phyloP scores from a whole-genome alignment of 2,329 filamentous ascomycete species.

The Neonectria faginata region DNA sequence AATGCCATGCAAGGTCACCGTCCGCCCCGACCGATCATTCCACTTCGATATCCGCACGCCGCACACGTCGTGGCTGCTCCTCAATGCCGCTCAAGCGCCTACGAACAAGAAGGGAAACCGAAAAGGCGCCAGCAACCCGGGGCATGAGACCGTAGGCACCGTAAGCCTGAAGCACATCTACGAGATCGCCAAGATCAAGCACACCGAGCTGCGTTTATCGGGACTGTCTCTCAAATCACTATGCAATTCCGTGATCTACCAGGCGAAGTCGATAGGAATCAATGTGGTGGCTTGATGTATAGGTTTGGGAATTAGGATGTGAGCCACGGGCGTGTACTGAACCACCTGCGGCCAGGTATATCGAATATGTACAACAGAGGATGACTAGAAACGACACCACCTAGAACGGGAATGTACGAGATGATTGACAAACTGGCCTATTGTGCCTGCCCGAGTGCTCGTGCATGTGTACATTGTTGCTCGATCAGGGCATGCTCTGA shows the following conservation, averaged over 20 bases:
- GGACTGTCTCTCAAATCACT: constrained; percentile 77
- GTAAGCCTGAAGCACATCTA: constrained; percentile 96
- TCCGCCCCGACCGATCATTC: constrained; percentile 93
- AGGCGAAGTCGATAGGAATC: constrained; percentile 81
- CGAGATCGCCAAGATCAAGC: constrained; percentile 98
- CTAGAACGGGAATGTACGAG: constrained; percentile 31
- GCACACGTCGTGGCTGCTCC: constrained; percentile 89
- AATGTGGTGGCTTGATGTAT: constrained; percentile 70
- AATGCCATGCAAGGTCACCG: constrained; percentile 88
- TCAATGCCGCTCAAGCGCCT: constrained; percentile 83
- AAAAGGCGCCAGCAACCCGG: constrained; percentile 80
- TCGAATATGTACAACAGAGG: constrained; percentile 42
- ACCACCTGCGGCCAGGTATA: constrained; percentile 30
- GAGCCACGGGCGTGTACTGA: constrained; percentile 29
- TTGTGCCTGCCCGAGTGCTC: background rate
- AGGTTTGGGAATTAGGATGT: constrained; percentile 27
- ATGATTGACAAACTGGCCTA: background rate
- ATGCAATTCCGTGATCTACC: constrained; percentile 79
- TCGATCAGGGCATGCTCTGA: background rate
- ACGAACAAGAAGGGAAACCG: constrained; percentile 79
- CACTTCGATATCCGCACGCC: constrained; percentile 93
- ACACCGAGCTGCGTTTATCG: constrained; percentile 78
- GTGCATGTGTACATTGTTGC: background rate
- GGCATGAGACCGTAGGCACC: constrained; percentile 82
- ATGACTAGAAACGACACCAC: constrained; percentile 32